Evolutionary conservation across 768 basidiomycete genomes (phyloP), one percentile per base, ranked within the genome.

Genomic region (Tylopilus cervinicoccineus): DNA sequence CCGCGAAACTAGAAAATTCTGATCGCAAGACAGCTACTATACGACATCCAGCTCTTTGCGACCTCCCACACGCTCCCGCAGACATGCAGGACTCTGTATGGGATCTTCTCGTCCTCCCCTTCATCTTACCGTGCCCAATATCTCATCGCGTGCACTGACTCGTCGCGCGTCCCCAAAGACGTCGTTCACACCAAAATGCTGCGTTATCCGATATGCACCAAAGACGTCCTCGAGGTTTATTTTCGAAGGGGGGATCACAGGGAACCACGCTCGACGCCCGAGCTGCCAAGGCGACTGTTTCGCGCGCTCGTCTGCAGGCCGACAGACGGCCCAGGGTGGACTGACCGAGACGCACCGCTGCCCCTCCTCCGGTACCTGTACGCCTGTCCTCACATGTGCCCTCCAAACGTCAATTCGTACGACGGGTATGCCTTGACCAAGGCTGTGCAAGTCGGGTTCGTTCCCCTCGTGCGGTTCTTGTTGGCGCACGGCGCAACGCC

Each of bases 391-490:
- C 66, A 60, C 8, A 61, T 76, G 16, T 57, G 74, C 19, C 47
- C 57, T 1, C 77, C 81, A 1, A 70, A 83, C 26, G 60, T 76
- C 12, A 80, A 94, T 63, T 79, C 87, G 8, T 75, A 88, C 64
- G 74, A 78, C 3, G 94, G 93, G 1, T 96, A 93, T 60, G 84
- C 86, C 0, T 79, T 96, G 33, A 82, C 81, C 14, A 83, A 79
- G 54, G 91, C 93, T 2, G 88, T 92, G 2, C 73, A 83, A 31
- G 81, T 78, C 0, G 71, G 72, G 19, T 84, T 84, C 53, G 46
- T 74, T 2, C 81, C 83, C 4, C 77, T 96, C 8, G 72, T 93
- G 1, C 70, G 65, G 20, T 84, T 89, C 55, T 74, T 97, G 14
- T 79, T 96, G 41, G 70, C 72, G 3, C 71, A 82, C 17, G 86